Conservation (phyloP, 768 basidiomycete genomes). For the Boletus rubroflammeus region DNA sequence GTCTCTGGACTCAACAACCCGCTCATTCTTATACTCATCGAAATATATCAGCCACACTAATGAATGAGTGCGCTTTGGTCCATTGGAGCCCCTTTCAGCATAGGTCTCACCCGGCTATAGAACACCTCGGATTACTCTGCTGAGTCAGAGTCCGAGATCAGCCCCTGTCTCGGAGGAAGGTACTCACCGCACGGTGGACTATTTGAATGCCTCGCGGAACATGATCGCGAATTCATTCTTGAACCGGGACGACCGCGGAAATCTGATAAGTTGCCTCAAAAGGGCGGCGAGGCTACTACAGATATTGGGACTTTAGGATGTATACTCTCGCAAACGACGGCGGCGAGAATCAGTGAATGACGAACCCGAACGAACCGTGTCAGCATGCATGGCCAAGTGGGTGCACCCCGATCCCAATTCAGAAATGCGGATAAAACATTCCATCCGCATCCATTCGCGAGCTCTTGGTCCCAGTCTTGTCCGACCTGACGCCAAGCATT, state of each 20-base stretch:
- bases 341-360: neutral
- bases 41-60: slow-evolving; percentile 11
- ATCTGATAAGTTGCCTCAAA: neutral
- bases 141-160: neutral
- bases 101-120: neutral
- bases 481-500: neutral
- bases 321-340: neutral
- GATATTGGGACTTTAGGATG: neutral
- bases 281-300: neutral
- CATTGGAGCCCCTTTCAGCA: neutral
- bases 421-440: too few species aligned
- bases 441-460: neutral
- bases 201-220: neutral
- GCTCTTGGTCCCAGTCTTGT: neutral
- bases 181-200: too few species aligned
- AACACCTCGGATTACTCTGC: neutral
- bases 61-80: too few species aligned
- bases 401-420: too few species aligned
- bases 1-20: neutral
- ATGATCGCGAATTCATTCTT: slow-evolving; percentile 1
- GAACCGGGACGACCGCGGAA: neutral
- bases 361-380: neutral
- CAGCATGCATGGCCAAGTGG: neutral
- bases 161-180: slow-evolving; percentile 4
- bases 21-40: slow-evolving; percentile 7